Base-by-base conservation (phyloP, 768 basidiomycete genomes). In the Macrolepiota fuliginosa region DNA sequence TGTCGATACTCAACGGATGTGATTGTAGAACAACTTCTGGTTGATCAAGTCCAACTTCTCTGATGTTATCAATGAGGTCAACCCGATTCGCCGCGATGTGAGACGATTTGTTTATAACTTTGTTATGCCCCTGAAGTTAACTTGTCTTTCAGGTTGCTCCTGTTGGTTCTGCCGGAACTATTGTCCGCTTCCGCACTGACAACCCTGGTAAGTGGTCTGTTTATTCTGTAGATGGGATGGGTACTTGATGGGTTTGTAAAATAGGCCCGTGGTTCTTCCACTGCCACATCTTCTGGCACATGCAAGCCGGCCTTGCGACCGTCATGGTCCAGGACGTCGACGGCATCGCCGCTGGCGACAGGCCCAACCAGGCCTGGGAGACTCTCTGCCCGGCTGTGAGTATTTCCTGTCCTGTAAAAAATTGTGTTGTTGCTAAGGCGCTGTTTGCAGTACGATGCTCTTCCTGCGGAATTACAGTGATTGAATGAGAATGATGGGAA, bases 301-400 rank as follows among this genome's bases (percentile, higher is more conserved):
- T 76, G 58, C 72, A 71, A 56, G 74, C 79, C 36, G 79, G 78
- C 27, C 76, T 79, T 63, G 78, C 79, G 1, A 71, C 79, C 17
- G 74, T 79, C 42, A 70, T 79, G 63, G 73, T 74, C 4, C 70
- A 72, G 37, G 70, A 72, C 59, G 66, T 75, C 13, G 63, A 69
- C 2, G 65, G 54, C 1, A 65, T 62, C 4, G 51, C 62, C 15
- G 52, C 57, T 17, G 42, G 64, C 13, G 63, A 64, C 19, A 51
- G 65, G 5, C 70, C 70, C 15, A 67, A 61, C 37, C 39, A 37
- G 22, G 65, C 61, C 17, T 73, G 72, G 72, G 17, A 67, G 15
- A 62, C 54, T 19, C 65, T 72, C 36, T 73, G 72, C 64, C 71
- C 72, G 7, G 68, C 69, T 32, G 63, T 70, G 64, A 40, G 69